phyloP scores from a whole-genome alignment of 805 yeast genomes.

The Ogataea populi-albae region DNA sequence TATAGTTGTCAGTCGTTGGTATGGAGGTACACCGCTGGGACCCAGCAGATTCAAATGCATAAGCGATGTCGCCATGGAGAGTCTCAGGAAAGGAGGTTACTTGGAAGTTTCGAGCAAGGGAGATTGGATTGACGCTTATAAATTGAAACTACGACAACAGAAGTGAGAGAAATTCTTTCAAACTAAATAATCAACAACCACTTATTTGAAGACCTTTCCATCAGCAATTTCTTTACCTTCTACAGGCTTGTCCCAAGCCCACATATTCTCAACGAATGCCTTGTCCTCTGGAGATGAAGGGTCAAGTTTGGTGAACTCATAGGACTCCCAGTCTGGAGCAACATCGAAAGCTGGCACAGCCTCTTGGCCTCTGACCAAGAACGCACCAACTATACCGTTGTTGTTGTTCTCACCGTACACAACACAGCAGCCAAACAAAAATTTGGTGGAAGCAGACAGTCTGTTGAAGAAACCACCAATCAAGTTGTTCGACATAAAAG shows the following conservation, averaged over 20 bases:
- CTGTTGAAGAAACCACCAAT: slow-evolving; percentile 98
- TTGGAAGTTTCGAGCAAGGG: slow-evolving; percentile 7
- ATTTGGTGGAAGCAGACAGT: slow-evolving; percentile 86
- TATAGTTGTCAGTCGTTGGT: slow-evolving; percentile 76
- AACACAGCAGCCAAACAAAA: slow-evolving; percentile 88
- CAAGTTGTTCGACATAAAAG: slow-evolving; percentile 98
- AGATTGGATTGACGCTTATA: slow-evolving; percentile 1
- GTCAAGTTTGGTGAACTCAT: slow-evolving; percentile 79
- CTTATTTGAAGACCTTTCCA: slow-evolving; percentile 95
- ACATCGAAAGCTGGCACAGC: slow-evolving; percentile 88
- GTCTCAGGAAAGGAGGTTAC: slow-evolving; percentile 40
- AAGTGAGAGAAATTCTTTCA: slow-evolving; percentile 1
- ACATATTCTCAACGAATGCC: slow-evolving; percentile 81
- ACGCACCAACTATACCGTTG: slow-evolving; percentile 95
- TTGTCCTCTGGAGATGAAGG: slow-evolving; percentile 71
- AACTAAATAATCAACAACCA: slow-evolving; percentile 2
- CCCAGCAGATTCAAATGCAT: slow-evolving; percentile 69
- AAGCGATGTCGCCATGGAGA: slow-evolving; percentile 51
- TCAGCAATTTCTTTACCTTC: slow-evolving; percentile 85
- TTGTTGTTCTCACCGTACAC: slow-evolving; percentile 98
- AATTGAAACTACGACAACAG: too few species aligned
- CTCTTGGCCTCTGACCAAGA: slow-evolving; percentile 95
- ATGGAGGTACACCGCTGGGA: slow-evolving; percentile 76
- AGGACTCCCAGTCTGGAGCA: slow-evolving; percentile 99
- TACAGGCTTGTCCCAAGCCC: slow-evolving; percentile 98